Evolutionary conservation across 495 filamentous ascomycete genomes (phyloP), one percentile per base, ranked within the genome.

Genomic region (Wilcoxina mikolae): DNA sequence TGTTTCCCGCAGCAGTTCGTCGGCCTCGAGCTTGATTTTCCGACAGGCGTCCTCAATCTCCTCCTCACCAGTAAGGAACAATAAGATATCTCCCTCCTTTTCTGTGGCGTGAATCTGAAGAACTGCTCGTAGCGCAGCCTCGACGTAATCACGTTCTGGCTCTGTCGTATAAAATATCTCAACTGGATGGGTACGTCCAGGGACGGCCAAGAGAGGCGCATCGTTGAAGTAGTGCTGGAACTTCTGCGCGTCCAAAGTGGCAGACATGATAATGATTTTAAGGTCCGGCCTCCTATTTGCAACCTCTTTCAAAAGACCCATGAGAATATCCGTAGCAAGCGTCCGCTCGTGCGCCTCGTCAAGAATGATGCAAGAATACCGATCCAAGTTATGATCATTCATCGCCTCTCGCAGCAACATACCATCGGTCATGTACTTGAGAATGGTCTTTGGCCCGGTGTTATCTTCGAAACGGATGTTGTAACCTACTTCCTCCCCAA

Each of bases 341-440:
- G 90, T 96, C 65, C 90, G 78, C 71, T 96, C 90, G 78, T 96
- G 90, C 46, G 90, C 90, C 70, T 96, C 90, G 68, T 99, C 93
- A 55, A 99, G 81, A 66, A 99, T 99, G 65, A 99, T 95, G 58
- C 85, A 91, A 74, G 88, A 90, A 72, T 99, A 99, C 10, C 89
- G 82, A 18, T 78, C 78, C 60, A 99, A 75, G 59, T 90, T 75
- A 70, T 87, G 82, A 68, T 99, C 93, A 71, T 94, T 81, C 93
- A 99, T 99, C 28, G 93, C 88, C 72, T 99, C 93, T 58, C 93
- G 76, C 65, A 96, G 73, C 60, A 99, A 78, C 91, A 96, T 96
- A 80, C 93, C 93, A 68, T 99, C 93, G 26, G 93, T 99, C 93
- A 99, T 96, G 73, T 99, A 99, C 73, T 96, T 99, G 46, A 99